phyloP scores from a whole-genome alignment of 1,284 basidiomycete genomes.

The Ustilago cynodontis region DNA sequence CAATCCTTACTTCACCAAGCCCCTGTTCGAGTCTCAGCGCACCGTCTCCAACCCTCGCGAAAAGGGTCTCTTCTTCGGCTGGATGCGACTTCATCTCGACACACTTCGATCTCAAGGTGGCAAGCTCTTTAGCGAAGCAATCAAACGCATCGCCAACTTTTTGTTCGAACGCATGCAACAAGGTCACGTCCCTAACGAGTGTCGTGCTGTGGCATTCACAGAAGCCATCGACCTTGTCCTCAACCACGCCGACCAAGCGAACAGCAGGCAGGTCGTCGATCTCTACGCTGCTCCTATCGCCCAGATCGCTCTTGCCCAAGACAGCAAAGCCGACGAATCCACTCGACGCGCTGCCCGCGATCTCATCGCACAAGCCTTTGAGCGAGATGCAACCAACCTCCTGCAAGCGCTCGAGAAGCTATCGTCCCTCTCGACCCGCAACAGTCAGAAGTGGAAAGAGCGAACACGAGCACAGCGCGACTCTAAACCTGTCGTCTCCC shows the following conservation, averaged over 20 bases:
- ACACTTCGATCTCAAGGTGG: constrained; percentile 35
- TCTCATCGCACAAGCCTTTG: constrained; percentile 48
- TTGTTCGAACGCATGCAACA: constrained; percentile 64
- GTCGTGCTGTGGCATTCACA: constrained; percentile 40
- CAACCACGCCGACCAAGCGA: constrained; percentile 43
- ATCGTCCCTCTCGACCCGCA: constrained; percentile 28
- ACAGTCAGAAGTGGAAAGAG: constrained; percentile 33
- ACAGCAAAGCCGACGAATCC: constrained; percentile 23
- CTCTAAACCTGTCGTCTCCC: constrained; percentile 13
- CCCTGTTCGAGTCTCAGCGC: constrained; percentile 35
- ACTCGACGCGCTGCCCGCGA: constrained; percentile 42
- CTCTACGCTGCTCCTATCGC: constrained; percentile 58
- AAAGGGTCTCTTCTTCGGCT: constrained; percentile 41
- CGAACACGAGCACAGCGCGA: constrained; percentile 27
- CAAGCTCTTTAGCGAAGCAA: constrained; percentile 50
- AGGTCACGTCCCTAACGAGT: constrained; percentile 47
- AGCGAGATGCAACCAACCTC: constrained; percentile 40
- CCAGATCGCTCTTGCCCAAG: constrained; percentile 40
- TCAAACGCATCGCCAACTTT: constrained; percentile 62
- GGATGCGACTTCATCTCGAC: constrained; percentile 51
- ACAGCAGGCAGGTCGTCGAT: constrained; percentile 51
- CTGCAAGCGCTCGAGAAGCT: constrained; percentile 31
- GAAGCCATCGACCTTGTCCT: constrained; percentile 44
- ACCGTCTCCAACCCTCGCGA: constrained; percentile 39
- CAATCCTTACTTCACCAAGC: constrained; percentile 45